phyloP scores from a whole-genome alignment of 2,329 filamentous ascomycete genomes.

The Colletotrichum liaoningense region DNA sequence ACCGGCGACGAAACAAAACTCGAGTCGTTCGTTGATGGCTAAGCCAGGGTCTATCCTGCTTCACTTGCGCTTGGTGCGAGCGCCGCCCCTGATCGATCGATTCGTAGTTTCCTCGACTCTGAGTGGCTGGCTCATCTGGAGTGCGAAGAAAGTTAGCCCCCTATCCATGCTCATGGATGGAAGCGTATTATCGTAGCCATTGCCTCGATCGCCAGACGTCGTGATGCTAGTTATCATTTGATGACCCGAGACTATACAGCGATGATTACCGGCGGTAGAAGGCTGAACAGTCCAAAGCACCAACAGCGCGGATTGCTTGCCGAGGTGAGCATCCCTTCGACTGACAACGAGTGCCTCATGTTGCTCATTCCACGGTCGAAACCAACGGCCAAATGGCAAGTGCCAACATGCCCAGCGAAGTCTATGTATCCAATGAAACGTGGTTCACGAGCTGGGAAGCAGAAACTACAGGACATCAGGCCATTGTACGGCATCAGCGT shows the following conservation, averaged over 20 bases:
- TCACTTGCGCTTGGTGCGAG: neutral
- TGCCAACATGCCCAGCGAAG: neutral
- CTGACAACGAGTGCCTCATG: neutral
- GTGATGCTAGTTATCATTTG: neutral
- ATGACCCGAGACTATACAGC: neutral
- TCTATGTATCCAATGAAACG: constrained; percentile 5
- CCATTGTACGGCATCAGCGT: constrained; percentile 12
- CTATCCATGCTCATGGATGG: constrained; percentile 7
- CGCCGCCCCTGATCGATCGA: constrained; percentile 22
- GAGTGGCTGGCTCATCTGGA: constrained; percentile 20
- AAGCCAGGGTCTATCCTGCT: constrained; percentile 13
- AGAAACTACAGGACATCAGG: constrained; percentile 10
- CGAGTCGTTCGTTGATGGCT: neutral
- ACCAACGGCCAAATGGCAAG: neutral
- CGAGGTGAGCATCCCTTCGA: neutral
- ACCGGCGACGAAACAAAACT: neutral
- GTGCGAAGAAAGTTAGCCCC: constrained; percentile 1
- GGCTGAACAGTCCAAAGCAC: neutral
- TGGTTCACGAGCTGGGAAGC: neutral
- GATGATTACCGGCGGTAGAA: neutral
- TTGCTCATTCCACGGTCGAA: neutral
- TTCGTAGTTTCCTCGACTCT: neutral
- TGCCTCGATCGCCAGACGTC: neutral
- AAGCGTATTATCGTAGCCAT: neutral
- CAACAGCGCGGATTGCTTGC: neutral